A percentile compares a stretch with the other conserved stretches of the same genome.
phyloP scores from a whole-genome alignment of 1,284 basidiomycete genomes.

The Microbotryum silenes-acaulis region DNA sequence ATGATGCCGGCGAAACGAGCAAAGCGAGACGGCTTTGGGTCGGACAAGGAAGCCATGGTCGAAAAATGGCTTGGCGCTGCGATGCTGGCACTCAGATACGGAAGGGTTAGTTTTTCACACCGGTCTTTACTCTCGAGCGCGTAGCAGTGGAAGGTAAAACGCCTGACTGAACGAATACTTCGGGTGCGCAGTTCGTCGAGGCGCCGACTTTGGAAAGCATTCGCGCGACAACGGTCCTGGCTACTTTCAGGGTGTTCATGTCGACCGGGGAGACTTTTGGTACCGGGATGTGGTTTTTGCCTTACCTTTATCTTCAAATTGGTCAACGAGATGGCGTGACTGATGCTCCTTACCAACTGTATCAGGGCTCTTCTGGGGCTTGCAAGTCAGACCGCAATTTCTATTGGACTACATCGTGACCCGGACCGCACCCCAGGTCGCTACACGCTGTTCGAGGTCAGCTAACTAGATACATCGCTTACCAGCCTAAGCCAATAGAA shows the following conservation, averaged over 20 bases:
- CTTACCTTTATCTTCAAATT: not conserved
- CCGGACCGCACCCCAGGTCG: conserved; percentile 23
- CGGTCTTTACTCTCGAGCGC: not conserved
- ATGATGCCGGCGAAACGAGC: conserved; percentile 29
- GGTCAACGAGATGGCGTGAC: not conserved
- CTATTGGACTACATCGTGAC: conserved; percentile 29
- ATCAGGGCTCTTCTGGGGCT: conserved; percentile 22
- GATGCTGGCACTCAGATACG: conserved; percentile 26
- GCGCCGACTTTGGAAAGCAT: conserved; percentile 24
- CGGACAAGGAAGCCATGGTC: conserved; percentile 18
- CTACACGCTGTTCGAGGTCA: conserved; percentile 27
- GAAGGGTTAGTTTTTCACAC: conserved; percentile 2
- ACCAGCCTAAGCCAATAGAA: not conserved
- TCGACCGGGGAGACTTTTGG: conserved; percentile 22
- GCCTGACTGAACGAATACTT: not conserved
- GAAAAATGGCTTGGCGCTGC: conserved; percentile 27
- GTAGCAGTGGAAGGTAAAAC: too few relatives aligned
- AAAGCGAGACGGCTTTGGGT: conserved; percentile 14
- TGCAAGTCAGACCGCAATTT: conserved; percentile 20
- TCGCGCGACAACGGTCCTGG: conserved; percentile 17
- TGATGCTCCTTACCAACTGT: not conserved
- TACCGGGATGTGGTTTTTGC: conserved; percentile 23
- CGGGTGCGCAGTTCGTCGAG: conserved; percentile 15
- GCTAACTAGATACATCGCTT: not conserved
- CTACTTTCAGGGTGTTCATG: conserved; percentile 27